Evolutionary conservation across 768 basidiomycete genomes (phyloP), one percentile per base, ranked within the genome.

Genomic region (Xerocomus potaroensis): DNA sequence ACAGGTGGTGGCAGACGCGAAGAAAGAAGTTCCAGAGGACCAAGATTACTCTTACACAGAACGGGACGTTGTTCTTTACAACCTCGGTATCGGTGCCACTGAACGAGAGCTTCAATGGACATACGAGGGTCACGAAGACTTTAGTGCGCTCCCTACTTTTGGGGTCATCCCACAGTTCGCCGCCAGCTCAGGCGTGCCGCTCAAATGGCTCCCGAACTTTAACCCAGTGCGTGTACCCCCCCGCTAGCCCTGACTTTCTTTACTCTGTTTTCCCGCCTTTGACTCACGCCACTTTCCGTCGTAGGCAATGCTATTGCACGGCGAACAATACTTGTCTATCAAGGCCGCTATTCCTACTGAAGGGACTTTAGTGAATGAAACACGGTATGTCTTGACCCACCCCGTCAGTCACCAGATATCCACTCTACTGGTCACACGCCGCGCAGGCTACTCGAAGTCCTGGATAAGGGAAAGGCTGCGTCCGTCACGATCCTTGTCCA

Each of bases 231-330:
- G 81, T 67, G 27, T n/a, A 11, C 12, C 7, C 19, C 32, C 21
- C 3, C 12, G 30, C 30, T 50, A 27, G 48, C 42, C 43, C 15
- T 14, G 26, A 24, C 14, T 5, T 44, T 15, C 30, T 41, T 37
- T 16, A 34, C 49, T 53, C 6, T 15, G 19, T 27, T 9, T 35
- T 19, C 12, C 24, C 27, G 36, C 24, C 14, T 32, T 43, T 48
- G 32, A 48, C 15, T 22, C 41, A 22, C 49, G 37, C 18, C 22
- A 23, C 27, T 16, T 45, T 22, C 15, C 8, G 9, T 23, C 40
- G 2, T 50, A 92, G 91, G 91, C 93, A 38, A 97, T 91, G 69
- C 74, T 99, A n/a, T 78, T 99, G 15, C 96, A 99, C 63, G 96
- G 96, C 36, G 96, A 99, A 63, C 96, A 98, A 60, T 98, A 91